Base-by-base conservation (phyloP, 2,329 filamentous ascomycete genomes). In the Trematosphaeria pertusa region DNA sequence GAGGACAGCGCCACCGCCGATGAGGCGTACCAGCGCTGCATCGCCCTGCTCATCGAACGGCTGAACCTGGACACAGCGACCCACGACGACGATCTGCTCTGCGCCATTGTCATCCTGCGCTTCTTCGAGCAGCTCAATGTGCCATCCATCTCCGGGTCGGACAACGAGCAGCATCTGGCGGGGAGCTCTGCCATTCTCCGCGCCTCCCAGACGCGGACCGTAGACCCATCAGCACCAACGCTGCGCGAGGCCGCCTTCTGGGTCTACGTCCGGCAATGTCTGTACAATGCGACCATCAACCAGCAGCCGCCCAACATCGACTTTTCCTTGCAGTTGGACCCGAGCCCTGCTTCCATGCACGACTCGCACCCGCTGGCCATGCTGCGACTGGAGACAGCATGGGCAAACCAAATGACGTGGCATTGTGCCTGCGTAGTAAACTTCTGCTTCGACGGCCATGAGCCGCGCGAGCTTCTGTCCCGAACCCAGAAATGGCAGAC, bases 341-440 rank as follows among this genome's bases (percentile, higher is more conserved):
- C 65, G 8, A 45, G 43, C 1, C 59, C 65, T 28, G 18, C 40
- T 6, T 55, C 62, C 1, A 57, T 62, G 52, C 52, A 52, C 10
- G 59, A 62, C 37, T 41, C 55, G 4, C 58, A 67, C 37, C 62
- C 62, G 2, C 21, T 64, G 22, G 61, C 61, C 17, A 59, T 53
- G 3, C 33, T 69, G 34, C 49, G 59, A 21, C 15, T 65, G 21
- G 65, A 69, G 31, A 68, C 64, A 6, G 64, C 64, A 5, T 69
- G 64, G 64, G 49, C 61, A 6, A 69, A 69, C 26, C 60, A 64
- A 20, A 68, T 68, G 57, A 61, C 58, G n/a, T 69, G 64, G 64
- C 52, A 65, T 34, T 62, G 62, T 22, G 65, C 65, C 7, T 44
- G 55, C 18, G 52, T 66, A 17, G 55, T 62, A n/a, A 64, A 69